Percentiles rank a stretch among this genome's conserved stretches.
phyloP scores from a whole-genome alignment of 2,329 filamentous ascomycete genomes.

The Torrubiella hemipterigena region DNA sequence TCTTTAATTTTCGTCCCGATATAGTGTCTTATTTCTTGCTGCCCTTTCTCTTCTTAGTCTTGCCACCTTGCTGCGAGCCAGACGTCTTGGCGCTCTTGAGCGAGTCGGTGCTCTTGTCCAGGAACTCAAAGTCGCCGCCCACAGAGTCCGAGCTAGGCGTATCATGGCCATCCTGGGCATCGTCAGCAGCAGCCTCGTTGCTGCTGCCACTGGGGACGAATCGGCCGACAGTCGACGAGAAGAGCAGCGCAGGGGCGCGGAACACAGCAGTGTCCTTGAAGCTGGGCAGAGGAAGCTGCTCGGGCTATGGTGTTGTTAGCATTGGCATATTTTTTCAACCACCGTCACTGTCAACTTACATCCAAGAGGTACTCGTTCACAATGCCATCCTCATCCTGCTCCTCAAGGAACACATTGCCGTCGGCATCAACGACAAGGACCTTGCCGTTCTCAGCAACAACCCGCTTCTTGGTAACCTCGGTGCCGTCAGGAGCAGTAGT shows the following conservation, averaged over 20 bases:
- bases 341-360: constrained; percentile 37
- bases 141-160: constrained; percentile 46
- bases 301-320: constrained; percentile 39
- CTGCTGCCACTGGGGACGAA: constrained; percentile 27
- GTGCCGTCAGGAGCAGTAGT: constrained; percentile 53
- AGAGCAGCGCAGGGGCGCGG: constrained; percentile 65
- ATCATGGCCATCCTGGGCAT: constrained; percentile 36
- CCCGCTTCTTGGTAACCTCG: constrained; percentile 70
- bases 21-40: constrained; percentile 36
- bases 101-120: constrained; percentile 48
- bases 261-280: constrained; percentile 74
- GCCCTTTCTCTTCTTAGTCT: constrained; percentile 39
- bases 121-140: constrained; percentile 49
- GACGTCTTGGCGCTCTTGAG: constrained; percentile 38
- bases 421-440: constrained; percentile 82
- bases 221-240: constrained; percentile 42
- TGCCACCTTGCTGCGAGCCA: constrained; percentile 30
- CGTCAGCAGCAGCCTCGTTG: constrained; percentile 28
- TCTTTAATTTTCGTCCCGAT: not conserved
- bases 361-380: constrained; percentile 78
- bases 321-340: not conserved
- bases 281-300: constrained; percentile 68
- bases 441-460: constrained; percentile 92
- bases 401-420: constrained; percentile 91
- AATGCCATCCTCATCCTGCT: constrained; percentile 77